These are phyloP conservation scores for Pezicula neosporulosa DNA, from an alignment of 2,329 filamentous ascomycete species.

Conservation along the genomic window DNA sequence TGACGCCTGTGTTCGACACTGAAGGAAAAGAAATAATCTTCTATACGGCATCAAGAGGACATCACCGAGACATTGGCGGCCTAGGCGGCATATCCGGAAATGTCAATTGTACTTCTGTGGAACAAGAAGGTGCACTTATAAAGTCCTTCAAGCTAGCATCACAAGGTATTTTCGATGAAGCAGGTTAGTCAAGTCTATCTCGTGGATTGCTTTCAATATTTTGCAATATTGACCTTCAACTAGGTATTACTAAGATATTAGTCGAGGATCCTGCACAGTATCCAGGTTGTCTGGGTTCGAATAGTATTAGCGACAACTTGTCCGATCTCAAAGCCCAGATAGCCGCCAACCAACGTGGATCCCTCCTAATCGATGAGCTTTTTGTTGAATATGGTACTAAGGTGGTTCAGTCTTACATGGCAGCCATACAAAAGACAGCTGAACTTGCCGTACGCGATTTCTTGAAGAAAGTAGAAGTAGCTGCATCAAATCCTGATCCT, in stretches of 20 bases:
- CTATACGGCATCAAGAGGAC: conserved; percentile 70
- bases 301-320: conserved; percentile 74
- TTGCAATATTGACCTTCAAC: too few relatives aligned
- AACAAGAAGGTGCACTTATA: conserved; percentile 58
- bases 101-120: conserved; percentile 61
- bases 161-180: conserved; percentile 71
- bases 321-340: conserved; percentile 82
- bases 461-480: conserved; percentile 46
- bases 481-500: conserved; percentile 60
- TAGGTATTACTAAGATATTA: too few relatives aligned
- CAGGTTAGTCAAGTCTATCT: conserved; percentile 62
- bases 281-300: conserved; percentile 70
- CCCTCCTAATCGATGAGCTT: conserved; percentile 65
- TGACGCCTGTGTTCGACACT: conserved; percentile 70
- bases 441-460: neutral
- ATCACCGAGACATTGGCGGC: conserved; percentile 80
- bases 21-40: conserved; percentile 65
- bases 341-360: conserved; percentile 78
- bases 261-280: conserved; percentile 63
- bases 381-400: conserved; percentile 72
- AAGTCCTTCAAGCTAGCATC: conserved; percentile 65
- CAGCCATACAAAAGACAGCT: conserved; percentile 46
- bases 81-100: conserved; percentile 80
- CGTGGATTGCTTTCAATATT: conserved; percentile 17
- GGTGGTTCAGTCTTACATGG: conserved; percentile 77